A percentile compares a stretch with the other conserved stretches of the same genome.
Evolutionary conservation across 2,329 filamentous ascomycete species (phyloP).

Genomic region (Alternaria rosae): DNA sequence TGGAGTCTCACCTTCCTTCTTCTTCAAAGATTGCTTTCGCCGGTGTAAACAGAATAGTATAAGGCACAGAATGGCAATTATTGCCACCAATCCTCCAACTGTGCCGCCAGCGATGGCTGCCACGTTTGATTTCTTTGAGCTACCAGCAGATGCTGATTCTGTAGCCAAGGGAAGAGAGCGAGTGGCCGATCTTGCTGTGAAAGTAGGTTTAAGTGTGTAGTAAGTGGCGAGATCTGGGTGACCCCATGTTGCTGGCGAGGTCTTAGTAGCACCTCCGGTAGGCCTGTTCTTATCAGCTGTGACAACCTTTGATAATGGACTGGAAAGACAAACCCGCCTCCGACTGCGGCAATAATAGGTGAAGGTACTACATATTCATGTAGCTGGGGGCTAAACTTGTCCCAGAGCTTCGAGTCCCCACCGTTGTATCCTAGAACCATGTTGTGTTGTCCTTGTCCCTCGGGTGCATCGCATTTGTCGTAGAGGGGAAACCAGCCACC

Average conservation of each 20-base stretch:
- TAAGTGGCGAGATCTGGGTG: constrained; percentile 61
- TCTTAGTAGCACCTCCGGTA: constrained; percentile 63
- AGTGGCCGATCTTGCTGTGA: constrained; percentile 60
- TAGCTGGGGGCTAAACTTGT: constrained; percentile 59
- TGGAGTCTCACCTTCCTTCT: constrained; percentile 12
- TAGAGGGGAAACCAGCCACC: constrained; percentile 63
- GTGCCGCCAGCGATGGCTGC: constrained; percentile 52
- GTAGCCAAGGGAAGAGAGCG: constrained; percentile 50
- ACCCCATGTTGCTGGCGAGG: constrained; percentile 60
- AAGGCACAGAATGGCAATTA: constrained; percentile 44
- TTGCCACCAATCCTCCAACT: constrained; percentile 47
- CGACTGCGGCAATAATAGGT: constrained; percentile 58
- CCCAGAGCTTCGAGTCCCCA: constrained; percentile 57
- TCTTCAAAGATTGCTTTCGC: constrained; percentile 42
- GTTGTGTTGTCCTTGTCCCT: constrained; percentile 64
- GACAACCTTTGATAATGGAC: not conserved
- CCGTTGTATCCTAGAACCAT: constrained; percentile 63
- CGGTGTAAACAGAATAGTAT: constrained; percentile 48
- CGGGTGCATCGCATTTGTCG: constrained; percentile 61
- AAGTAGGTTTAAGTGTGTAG: constrained; percentile 60
- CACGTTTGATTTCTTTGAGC: constrained; percentile 35
- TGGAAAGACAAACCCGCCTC: constrained; percentile 43
- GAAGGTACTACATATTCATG: constrained; percentile 64
- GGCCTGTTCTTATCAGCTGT: constrained; percentile 43
- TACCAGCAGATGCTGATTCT: constrained; percentile 13